Conservation (phyloP, 2,329 filamentous ascomycete species). For the Coniochaeta hoffmannii region DNA sequence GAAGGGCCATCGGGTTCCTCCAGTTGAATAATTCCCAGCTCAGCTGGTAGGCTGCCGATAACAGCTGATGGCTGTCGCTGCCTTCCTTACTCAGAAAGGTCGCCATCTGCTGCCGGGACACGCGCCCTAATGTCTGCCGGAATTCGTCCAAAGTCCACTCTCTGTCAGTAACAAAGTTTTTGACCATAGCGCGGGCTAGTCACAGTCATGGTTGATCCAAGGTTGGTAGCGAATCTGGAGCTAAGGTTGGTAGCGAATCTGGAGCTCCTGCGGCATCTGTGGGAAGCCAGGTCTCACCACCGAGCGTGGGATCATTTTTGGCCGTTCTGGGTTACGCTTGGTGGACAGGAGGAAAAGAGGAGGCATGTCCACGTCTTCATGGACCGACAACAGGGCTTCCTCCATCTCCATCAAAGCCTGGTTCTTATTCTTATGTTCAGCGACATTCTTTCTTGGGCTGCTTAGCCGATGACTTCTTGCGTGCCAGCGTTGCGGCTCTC, state of each 20-base stretch:
- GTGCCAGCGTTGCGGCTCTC: too few relatives aligned
- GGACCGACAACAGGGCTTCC: not conserved
- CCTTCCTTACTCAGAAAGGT: not conserved
- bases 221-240: not conserved
- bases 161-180: not conserved
- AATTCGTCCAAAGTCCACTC: conserved; percentile 1
- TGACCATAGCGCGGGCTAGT: conserved; percentile 6
- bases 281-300: not conserved
- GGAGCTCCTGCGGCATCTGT: not conserved
- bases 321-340: not conserved
- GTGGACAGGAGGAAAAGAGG: not conserved
- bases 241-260: too few relatives aligned
- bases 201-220: not conserved
- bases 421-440: not conserved
- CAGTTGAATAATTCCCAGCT: not conserved
- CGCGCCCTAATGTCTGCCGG: not conserved
- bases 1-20: not conserved
- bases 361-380: not conserved
- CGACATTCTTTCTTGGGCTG: not conserved
- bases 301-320: not conserved
- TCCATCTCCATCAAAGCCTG: not conserved
- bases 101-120: not conserved
- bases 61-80: not conserved
- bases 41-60: not conserved
- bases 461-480: not conserved